These are phyloP conservation scores for Stereocaulon alpinum DNA, from an alignment of 495 filamentous ascomycete species.

Conservation along the genomic window DNA sequence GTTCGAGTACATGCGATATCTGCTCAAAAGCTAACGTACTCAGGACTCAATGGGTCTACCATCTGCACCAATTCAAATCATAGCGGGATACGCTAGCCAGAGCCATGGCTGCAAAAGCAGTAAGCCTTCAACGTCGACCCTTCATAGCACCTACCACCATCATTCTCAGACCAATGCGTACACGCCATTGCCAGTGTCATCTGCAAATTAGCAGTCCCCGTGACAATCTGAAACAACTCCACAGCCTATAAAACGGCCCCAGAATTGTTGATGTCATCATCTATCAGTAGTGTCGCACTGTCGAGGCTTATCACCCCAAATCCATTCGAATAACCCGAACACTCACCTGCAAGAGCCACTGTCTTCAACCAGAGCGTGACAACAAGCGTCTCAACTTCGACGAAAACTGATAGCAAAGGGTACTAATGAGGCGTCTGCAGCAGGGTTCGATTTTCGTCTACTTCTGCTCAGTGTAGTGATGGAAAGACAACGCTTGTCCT, in stretches of 20 bases:
- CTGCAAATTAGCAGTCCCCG: not conserved
- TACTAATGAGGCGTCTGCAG: not conserved
- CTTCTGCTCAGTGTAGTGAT: not conserved
- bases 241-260: not conserved
- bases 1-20: not conserved
- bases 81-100: not conserved
- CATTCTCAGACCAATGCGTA: not conserved
- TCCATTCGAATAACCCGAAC: not conserved
- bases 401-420: not conserved
- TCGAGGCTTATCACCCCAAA: not conserved
- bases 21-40: not conserved
- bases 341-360: not conserved
- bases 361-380: not conserved
- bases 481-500: not conserved
- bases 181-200: not conserved
- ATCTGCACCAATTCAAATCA: not conserved
- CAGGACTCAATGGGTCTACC: not conserved
- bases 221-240: not conserved
- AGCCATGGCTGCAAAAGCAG: not conserved
- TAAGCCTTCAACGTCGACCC: not conserved
- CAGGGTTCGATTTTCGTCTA: not conserved
- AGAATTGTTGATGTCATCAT: not conserved
- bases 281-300: not conserved
- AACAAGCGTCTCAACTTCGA: not conserved
- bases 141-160: not conserved